Conservation (phyloP, 2,329 filamentous ascomycete species). For the Colletotrichum sp. region DNA sequence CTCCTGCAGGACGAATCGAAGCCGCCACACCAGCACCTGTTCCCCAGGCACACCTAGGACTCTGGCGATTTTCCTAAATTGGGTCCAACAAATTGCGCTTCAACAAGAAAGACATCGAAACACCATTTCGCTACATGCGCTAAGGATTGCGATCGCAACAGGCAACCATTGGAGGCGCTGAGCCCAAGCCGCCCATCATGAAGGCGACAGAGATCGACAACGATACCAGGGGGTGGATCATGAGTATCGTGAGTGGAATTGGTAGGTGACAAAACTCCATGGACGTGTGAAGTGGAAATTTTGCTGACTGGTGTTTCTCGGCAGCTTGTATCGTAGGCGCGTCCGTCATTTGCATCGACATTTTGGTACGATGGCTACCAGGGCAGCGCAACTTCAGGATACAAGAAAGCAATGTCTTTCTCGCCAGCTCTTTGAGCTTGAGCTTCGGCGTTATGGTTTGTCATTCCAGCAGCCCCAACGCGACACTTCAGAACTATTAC, state of each 20-base stretch:
- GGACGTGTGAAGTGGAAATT: background rate
- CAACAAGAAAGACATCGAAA: background rate
- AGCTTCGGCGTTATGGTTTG: slow-evolving; percentile 96
- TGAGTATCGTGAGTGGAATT: slow-evolving; percentile 82
- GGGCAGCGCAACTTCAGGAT: slow-evolving; percentile 82
- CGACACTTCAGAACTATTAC: background rate
- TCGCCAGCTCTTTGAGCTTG: slow-evolving; percentile 86
- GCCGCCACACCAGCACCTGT: slow-evolving; percentile 3
- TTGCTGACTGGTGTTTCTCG: slow-evolving; percentile 19
- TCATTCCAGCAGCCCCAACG: background rate
- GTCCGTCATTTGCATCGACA: slow-evolving; percentile 85
- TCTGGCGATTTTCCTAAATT: background rate
- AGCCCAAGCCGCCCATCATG: slow-evolving; percentile 37
- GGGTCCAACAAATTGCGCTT: background rate
- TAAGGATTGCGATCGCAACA: background rate
- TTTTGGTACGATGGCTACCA: slow-evolving; percentile 75
- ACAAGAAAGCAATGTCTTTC: slow-evolving; percentile 85
- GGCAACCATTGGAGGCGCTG: slow-evolving; percentile 12
- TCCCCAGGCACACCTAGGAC: background rate
- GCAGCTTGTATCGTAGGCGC: slow-evolving; percentile 75
- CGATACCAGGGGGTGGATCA: slow-evolving; percentile 92
- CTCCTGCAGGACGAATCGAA: background rate
- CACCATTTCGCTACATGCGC: background rate
- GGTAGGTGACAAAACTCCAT: slow-evolving; percentile 47
- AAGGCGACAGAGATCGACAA: slow-evolving; percentile 61